These are phyloP conservation scores for Gastrolobium bilobum DNA, from an alignment of 306 rosid species.

Conservation along the genomic window DNA sequence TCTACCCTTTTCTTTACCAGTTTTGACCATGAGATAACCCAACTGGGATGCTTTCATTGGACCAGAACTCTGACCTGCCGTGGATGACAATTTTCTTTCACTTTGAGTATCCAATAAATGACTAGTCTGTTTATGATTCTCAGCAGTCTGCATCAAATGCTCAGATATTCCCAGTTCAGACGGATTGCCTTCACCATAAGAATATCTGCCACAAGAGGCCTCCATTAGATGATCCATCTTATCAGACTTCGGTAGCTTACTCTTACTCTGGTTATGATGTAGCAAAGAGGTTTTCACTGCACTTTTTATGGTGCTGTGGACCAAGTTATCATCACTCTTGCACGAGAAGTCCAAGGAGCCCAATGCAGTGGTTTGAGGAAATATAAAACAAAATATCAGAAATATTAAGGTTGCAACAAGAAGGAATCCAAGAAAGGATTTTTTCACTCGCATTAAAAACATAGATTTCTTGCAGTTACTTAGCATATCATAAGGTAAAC, in stretches of 20 bases:
- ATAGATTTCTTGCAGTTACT: conserved; percentile 75
- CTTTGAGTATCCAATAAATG: conserved; percentile 52
- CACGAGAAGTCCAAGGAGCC: conserved; percentile 58
- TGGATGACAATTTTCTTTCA: conserved; percentile 51
- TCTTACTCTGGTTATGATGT: conserved; percentile 51
- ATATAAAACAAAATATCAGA: conserved; percentile 61
- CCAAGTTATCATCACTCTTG: conserved; percentile 52
- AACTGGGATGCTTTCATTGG: conserved; percentile 57
- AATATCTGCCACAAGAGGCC: conserved; percentile 50
- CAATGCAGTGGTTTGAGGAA: conserved; percentile 55
- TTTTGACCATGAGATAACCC: conserved; percentile 67
- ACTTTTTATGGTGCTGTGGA: conserved; percentile 47
- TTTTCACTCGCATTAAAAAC: conserved; percentile 74
- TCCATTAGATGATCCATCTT: conserved; percentile 58
- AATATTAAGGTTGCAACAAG: conserved; percentile 55
- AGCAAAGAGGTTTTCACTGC: conserved; percentile 53
- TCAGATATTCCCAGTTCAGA: conserved; percentile 48
- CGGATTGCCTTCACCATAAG: conserved; percentile 47
- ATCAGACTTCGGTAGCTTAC: conserved; percentile 56
- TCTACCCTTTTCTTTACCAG: conserved; percentile 79
- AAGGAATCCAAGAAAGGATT: conserved; percentile 60
- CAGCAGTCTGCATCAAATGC: conserved; percentile 48
- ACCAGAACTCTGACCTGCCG: conserved; percentile 52
- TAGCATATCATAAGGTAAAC: conserved; percentile 72
- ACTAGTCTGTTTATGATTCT: conserved; percentile 44